A percentile compares a stretch with the other conserved stretches of the same genome.
phyloP scores from a whole-genome alignment of 2,329 filamentous ascomycete genomes.

The Diplocarpon rosae region DNA sequence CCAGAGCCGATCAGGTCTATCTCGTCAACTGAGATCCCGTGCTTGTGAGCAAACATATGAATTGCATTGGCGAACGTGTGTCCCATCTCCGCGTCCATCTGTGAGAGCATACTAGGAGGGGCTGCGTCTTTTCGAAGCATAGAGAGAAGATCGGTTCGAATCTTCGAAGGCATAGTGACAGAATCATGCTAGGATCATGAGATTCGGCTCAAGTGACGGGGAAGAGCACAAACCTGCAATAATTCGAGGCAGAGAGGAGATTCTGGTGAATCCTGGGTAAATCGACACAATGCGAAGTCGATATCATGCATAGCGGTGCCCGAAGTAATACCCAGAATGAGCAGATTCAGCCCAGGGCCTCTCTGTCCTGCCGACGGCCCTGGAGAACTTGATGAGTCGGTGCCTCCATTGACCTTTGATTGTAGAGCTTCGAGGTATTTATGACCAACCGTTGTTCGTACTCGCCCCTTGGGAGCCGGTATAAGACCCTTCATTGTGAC shows the following conservation, averaged over 20 bases:
- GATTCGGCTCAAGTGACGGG: not conserved
- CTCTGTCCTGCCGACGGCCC: conserved; percentile 16
- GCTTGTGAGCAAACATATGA: conserved; percentile 25
- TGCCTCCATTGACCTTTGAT: conserved; percentile 19
- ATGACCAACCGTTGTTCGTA: conserved; percentile 23
- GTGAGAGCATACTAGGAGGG: conserved; percentile 26
- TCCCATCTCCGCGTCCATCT: conserved; percentile 27
- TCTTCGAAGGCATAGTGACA: conserved; percentile 27
- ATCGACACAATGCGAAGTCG: conserved; percentile 26
- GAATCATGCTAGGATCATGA: conserved; percentile 23
- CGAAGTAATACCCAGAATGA: conserved; percentile 25
- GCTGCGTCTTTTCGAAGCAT: conserved; percentile 27
- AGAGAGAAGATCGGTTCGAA: conserved; percentile 25
- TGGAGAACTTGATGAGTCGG: conserved; percentile 16
- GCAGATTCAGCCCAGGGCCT: conserved; percentile 19
- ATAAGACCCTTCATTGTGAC: conserved; percentile 15
- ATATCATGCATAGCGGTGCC: conserved; percentile 27
- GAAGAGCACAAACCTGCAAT: conserved; percentile 18
- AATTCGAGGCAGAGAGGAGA: conserved; percentile 23
- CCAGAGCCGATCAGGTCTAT: conserved; percentile 27
- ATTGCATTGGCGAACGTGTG: conserved; percentile 27
- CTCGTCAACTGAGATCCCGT: conserved; percentile 24
- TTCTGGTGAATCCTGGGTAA: conserved; percentile 26
- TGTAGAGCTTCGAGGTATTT: conserved; percentile 26
- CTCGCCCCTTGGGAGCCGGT: conserved; percentile 23